phyloP scores from a whole-genome alignment of 495 filamentous ascomycete species.

The Penicillium pulvis region DNA sequence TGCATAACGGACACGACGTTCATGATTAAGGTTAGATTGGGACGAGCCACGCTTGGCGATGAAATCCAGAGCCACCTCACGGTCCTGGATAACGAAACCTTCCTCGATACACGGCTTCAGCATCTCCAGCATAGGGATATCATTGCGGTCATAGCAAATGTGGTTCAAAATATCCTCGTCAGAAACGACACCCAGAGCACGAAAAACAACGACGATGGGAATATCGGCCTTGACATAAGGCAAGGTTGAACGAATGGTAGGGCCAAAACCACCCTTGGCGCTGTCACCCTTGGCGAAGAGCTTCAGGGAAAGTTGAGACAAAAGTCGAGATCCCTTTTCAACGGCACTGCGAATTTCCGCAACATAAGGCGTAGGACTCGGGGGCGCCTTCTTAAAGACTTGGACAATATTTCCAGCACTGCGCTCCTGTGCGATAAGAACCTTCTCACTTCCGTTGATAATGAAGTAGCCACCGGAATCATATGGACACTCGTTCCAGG shows the following conservation, averaged over 20 bases:
- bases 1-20: constrained; percentile 87
- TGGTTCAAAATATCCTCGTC: constrained; percentile 98
- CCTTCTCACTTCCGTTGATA: constrained; percentile 99
- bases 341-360: constrained; percentile 96
- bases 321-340: constrained; percentile 91
- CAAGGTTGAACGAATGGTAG: constrained; percentile 83
- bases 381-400: constrained; percentile 94
- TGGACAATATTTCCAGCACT: constrained; percentile 98
- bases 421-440: constrained; percentile 95
- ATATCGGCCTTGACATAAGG: constrained; percentile 94
- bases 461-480: constrained; percentile 98
- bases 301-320: constrained; percentile 87
- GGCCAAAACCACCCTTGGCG: constrained; percentile 74
- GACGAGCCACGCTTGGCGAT: constrained; percentile 88
- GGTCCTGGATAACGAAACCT: constrained; percentile 92
- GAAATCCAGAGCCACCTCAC: constrained; percentile 92
- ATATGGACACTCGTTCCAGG: constrained; percentile 93
- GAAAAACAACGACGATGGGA: constrained; percentile 91
- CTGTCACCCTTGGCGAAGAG: constrained; percentile 81
- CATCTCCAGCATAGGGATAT: constrained; percentile 97
- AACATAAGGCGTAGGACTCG: constrained; percentile 84
- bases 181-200: constrained; percentile 92
- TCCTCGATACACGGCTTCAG: constrained; percentile 96
- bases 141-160: constrained; percentile 92
- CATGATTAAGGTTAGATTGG: constrained; percentile 68